Base-by-base conservation (phyloP, 2,329 filamentous ascomycete species). In the Monosporascus cannonballus region DNA sequence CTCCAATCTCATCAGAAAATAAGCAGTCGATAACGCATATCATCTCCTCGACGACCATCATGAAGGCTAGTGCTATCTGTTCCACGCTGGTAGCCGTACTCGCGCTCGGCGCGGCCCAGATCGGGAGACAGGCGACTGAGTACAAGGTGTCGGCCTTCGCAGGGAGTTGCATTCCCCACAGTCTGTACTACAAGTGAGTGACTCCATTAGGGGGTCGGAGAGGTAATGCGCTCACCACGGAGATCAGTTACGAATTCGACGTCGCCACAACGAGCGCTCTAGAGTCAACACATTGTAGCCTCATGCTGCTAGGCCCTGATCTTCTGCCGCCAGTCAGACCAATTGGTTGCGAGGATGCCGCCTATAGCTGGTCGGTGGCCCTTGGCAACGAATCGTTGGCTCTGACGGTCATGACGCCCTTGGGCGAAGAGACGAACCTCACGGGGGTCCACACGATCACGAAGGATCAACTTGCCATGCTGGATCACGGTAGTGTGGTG, bases 141-240 rank as follows among this genome's bases (percentile, higher is more conserved):
- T 62, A 58, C 51, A 54, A 47, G 49, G 56, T 63, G 17, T 48
- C 55, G 18, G 53, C 53, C 34, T 63, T 63, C 46, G 47, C 51
- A n/a, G 60, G 60, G 1, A 59, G 56, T 4, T 63, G 61, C 54
- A 62, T 61, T 44, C 61, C 59, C 3, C 61, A 63, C 51, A 60
- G 57, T 30, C 48, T 59, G 36, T 18, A 52, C 37, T 63, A 60
- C 57, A 48, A 8, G 59, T 62, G 59, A 14, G 58, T 44, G 11
- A 7, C 3, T 18, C 36, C 20, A 4, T 20, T 20, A 20, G 20
- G 22, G 20, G 7, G 4, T 22, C n/a, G 14, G 14, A 17, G 14
- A 17, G 41, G 2, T 1, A 18, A 6, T 22, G 17, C 42, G 30
- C 42, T 47, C 6, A 48, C 50, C 20, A 22, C n/a, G 11, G n/a